phyloP scores from a whole-genome alignment of 1,284 basidiomycete genomes.

The Gymnopus androsaceus region DNA sequence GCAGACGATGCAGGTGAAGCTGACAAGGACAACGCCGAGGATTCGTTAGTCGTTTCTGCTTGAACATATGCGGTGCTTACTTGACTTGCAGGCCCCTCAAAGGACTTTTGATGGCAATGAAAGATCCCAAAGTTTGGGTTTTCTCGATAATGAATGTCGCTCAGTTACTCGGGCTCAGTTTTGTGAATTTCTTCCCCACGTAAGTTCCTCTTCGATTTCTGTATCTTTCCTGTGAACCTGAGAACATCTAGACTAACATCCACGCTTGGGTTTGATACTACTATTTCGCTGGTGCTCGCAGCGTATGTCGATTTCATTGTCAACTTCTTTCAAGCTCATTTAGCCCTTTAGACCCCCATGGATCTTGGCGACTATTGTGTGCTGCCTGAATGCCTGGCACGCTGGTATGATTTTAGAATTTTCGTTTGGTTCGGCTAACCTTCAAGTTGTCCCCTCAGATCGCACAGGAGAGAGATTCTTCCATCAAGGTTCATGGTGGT shows the following conservation, averaged over 20 bases:
- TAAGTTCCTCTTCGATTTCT: constrained; percentile 31
- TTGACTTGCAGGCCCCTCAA: constrained; percentile 41
- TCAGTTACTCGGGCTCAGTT: constrained; percentile 64
- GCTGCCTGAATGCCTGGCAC: constrained; percentile 65
- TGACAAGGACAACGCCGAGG: constrained; percentile 55
- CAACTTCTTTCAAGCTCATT: constrained; percentile 9
- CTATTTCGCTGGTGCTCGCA: constrained; percentile 59
- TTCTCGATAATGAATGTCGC: constrained; percentile 57
- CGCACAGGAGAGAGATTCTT: constrained; percentile 59
- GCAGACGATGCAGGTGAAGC: constrained; percentile 78
- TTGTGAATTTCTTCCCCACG: constrained; percentile 78
- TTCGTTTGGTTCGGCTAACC: constrained; percentile 9
- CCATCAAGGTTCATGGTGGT: constrained; percentile 63
- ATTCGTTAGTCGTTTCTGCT: constrained; percentile 23
- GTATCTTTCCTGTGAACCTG: background rate
- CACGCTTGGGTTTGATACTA: constrained; percentile 66
- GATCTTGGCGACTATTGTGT: constrained; percentile 57
- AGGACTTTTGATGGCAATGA: constrained; percentile 60
- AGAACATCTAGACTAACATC: constrained; percentile 54
- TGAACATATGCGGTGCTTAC: background rate
- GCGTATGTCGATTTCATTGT: constrained; percentile 47
- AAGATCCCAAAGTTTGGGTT: constrained; percentile 61
- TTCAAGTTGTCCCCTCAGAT: too few species aligned
- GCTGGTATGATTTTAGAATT: constrained; percentile 45
- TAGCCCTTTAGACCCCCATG: constrained; percentile 57